Evolutionary conservation across 2,329 filamentous ascomycete genomes (phyloP).

Genomic region (Verticillium nubilum): DNA sequence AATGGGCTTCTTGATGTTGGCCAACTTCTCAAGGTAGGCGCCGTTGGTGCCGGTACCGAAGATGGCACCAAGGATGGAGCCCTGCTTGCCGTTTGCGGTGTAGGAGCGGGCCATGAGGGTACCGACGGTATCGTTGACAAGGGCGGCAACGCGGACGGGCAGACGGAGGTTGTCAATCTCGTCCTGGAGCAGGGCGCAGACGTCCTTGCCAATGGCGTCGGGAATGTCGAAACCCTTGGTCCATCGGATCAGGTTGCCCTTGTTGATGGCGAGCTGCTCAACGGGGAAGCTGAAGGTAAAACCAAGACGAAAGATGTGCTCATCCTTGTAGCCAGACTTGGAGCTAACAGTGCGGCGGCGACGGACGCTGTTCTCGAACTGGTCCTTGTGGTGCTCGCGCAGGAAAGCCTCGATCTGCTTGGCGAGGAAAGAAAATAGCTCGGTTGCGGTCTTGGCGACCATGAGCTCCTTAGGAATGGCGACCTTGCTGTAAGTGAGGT

Average conservation of each 20-base stretch:
- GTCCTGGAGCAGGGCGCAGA: slow-evolving; percentile 80
- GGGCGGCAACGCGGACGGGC: slow-evolving; percentile 87
- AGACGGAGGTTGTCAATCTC: slow-evolving; percentile 85
- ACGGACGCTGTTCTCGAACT: slow-evolving; percentile 67
- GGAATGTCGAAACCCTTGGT: slow-evolving; percentile 97
- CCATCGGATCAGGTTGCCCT: slow-evolving; percentile 90
- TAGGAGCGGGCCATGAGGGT: slow-evolving; percentile 98
- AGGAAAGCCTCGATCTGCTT: slow-evolving; percentile 89
- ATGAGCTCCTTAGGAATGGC: slow-evolving; percentile 86
- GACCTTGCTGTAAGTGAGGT: slow-evolving; percentile 84
- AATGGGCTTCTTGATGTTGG: slow-evolving; percentile 74
- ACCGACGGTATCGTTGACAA: slow-evolving; percentile 97
- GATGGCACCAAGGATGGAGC: slow-evolving; percentile 88
- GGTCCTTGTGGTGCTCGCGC: slow-evolving; percentile 78
- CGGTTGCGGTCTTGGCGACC: slow-evolving; percentile 77
- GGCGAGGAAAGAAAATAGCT: slow-evolving; percentile 89
- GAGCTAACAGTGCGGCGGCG: slow-evolving; percentile 57
- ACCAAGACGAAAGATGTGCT: slow-evolving; percentile 86
- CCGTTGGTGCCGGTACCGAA: slow-evolving; percentile 82
- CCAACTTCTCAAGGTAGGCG: slow-evolving; percentile 89
- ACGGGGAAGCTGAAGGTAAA: slow-evolving; percentile 99
- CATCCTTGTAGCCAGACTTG: slow-evolving; percentile 56
- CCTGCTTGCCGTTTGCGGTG: slow-evolving; percentile 80
- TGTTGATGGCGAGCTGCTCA: slow-evolving; percentile 90
- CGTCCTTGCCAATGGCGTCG: slow-evolving; percentile 91